phyloP scores from a whole-genome alignment of 83 land plant genomes.

The Picea abies region DNA sequence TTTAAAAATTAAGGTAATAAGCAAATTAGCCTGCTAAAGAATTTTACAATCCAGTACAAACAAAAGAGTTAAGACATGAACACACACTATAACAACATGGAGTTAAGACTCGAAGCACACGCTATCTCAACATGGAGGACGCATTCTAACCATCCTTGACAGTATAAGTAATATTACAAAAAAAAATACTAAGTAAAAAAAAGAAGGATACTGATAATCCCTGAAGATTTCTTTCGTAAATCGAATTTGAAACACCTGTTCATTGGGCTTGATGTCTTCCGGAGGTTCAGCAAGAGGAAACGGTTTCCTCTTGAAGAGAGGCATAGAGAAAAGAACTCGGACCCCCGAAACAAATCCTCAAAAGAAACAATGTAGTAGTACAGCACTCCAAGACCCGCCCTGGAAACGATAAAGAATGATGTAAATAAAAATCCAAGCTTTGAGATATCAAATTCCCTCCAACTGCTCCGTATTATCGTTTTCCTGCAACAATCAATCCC shows the following conservation, averaged over 20 bases:
- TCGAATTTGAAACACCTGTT: constrained; percentile 85
- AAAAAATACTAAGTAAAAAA: background rate
- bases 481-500: background rate
- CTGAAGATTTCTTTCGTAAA: constrained; percentile 89
- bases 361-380: background rate
- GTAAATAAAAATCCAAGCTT: background rate
- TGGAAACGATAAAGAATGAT: background rate
- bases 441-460: background rate
- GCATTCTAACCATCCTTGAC: background rate
- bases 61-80: background rate
- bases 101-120: no score
- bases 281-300: constrained; percentile 58
- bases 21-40: background rate
- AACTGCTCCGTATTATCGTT: background rate
- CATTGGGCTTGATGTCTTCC: constrained; percentile 61
- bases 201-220: constrained; percentile 86
- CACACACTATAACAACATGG: background rate
- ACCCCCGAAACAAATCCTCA: background rate
- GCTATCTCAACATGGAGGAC: no score
- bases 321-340: constrained; percentile 46
- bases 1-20: constrained; percentile 4
- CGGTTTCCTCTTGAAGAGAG: constrained; percentile 80
- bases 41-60: background rate
- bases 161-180: background rate
- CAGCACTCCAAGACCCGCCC: background rate